Conservation (phyloP, 768 basidiomycete genomes). For the Dentipellis fragilis region DNA sequence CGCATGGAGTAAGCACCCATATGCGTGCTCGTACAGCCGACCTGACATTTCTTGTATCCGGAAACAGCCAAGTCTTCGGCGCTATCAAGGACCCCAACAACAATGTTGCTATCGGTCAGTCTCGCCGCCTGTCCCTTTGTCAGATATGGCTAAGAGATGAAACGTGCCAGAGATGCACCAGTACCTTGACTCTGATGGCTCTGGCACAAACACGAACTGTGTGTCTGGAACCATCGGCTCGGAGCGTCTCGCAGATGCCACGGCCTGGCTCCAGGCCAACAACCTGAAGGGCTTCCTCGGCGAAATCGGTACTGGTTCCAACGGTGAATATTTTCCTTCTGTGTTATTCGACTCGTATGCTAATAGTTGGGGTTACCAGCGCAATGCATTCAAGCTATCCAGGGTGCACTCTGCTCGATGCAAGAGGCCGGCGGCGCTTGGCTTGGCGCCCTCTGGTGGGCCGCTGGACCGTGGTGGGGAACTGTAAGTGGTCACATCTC, state of each 20-base stretch:
- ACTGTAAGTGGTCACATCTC: constrained; percentile 26
- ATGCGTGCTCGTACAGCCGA: constrained; percentile 3
- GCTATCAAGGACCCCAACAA: constrained; percentile 49
- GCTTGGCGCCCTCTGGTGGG: constrained; percentile 50
- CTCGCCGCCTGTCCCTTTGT: neutral
- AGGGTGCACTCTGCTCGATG: constrained; percentile 49
- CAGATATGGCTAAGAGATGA: neutral
- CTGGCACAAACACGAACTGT: constrained; percentile 42
- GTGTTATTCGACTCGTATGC: neutral
- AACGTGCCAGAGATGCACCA: constrained; percentile 53
- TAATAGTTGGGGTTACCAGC: constrained; percentile 2
- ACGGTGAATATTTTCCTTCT: constrained; percentile 7
- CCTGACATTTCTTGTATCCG: constrained; percentile 27
- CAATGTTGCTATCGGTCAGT: constrained; percentile 46
- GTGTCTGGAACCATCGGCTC: constrained; percentile 51
- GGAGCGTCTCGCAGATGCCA: constrained; percentile 45
- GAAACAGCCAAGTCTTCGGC: constrained; percentile 33
- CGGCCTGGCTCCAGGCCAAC: constrained; percentile 47
- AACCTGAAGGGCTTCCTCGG: constrained; percentile 57
- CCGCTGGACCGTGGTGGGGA: constrained; percentile 56
- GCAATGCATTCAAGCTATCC: constrained; percentile 36
- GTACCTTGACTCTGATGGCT: constrained; percentile 59
- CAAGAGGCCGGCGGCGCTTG: constrained; percentile 43
- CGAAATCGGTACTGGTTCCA: constrained; percentile 44
- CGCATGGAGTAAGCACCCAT: constrained; percentile 35